Percentiles rank a stretch among this genome's conserved stretches.
Conservation (phyloP, 129 eudicot genomes). For the Logfia minima region DNA sequence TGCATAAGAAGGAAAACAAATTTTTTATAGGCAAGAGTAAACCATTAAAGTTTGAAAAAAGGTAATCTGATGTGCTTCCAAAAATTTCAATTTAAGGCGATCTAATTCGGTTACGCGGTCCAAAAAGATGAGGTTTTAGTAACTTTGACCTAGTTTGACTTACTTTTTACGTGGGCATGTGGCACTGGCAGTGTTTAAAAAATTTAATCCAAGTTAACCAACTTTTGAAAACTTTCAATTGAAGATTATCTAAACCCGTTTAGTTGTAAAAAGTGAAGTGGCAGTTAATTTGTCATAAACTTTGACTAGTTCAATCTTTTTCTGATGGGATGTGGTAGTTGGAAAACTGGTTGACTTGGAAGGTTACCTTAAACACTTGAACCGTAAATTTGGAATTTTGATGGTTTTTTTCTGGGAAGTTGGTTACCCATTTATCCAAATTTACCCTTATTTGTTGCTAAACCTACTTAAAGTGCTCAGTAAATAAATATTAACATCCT, state of each 20-base stretch:
- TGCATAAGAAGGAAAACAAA: neutral
- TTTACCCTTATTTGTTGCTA: neutral
- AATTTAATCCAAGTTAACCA: neutral
- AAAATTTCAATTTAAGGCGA: neutral
- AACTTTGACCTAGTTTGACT: neutral
- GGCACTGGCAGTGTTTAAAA: neutral
- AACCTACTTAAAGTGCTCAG: neutral
- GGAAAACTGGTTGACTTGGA: neutral
- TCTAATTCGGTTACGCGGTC: neutral
- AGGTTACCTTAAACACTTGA: neutral
- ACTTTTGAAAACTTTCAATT: neutral
- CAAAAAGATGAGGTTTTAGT: neutral
- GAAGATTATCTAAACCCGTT: neutral
- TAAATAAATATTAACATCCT: neutral
- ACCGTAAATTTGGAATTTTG: neutral
- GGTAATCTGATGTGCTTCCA: neutral
- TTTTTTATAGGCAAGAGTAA: neutral
- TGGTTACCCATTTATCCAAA: neutral
- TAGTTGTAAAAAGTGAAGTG: neutral
- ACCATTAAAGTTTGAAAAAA: neutral
- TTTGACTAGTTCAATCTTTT: constrained; percentile 6
- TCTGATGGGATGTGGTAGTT: neutral
- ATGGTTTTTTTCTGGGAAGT: neutral
- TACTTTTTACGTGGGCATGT: neutral
- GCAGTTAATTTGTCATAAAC: neutral